Conservation (phyloP, 1,284 basidiomycete genomes). For the Tremellales sp. region DNA sequence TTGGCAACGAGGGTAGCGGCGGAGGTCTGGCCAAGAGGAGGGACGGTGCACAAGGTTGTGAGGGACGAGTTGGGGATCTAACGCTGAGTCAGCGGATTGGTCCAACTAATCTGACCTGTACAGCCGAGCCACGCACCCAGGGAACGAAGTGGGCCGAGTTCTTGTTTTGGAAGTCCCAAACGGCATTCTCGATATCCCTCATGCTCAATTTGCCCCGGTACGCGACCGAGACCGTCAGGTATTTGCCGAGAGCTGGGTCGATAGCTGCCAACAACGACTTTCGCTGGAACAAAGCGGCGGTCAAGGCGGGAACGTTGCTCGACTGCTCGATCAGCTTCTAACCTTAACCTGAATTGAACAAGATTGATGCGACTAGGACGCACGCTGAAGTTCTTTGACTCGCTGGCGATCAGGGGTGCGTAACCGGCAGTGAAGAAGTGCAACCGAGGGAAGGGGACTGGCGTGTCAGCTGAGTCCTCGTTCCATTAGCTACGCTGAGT, state of each 20-base stretch:
- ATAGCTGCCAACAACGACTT: conserved; percentile 37
- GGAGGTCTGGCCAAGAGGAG: conserved; percentile 71
- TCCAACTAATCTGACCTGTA: neutral
- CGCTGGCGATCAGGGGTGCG: conserved; percentile 69
- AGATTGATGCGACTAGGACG: conserved; percentile 27
- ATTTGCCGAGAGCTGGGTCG: conserved; percentile 41
- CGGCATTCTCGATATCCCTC: conserved; percentile 40
- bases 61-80: conserved; percentile 42
- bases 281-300: conserved; percentile 39
- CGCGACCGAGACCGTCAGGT: conserved; percentile 44
- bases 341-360: neutral
- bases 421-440: conserved; percentile 89
- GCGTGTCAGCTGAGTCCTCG: conserved; percentile 1
- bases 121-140: conserved; percentile 20
- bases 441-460: conserved; percentile 81
- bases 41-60: conserved; percentile 67
- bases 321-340: conserved; percentile 22
- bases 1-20: conserved; percentile 77
- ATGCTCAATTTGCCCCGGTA: conserved; percentile 43
- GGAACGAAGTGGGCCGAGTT: conserved; percentile 43
- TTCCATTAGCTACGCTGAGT: neutral
- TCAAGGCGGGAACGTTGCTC: conserved; percentile 37
- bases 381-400: conserved; percentile 58
- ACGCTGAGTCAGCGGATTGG: conserved; percentile 4
- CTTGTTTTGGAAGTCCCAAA: conserved; percentile 26